Percentiles rank a stretch among this genome's conserved stretches.
Evolutionary conservation across 169 alveolate genomes (phyloP).

Genomic region (Eimeria falciformis): DNA sequence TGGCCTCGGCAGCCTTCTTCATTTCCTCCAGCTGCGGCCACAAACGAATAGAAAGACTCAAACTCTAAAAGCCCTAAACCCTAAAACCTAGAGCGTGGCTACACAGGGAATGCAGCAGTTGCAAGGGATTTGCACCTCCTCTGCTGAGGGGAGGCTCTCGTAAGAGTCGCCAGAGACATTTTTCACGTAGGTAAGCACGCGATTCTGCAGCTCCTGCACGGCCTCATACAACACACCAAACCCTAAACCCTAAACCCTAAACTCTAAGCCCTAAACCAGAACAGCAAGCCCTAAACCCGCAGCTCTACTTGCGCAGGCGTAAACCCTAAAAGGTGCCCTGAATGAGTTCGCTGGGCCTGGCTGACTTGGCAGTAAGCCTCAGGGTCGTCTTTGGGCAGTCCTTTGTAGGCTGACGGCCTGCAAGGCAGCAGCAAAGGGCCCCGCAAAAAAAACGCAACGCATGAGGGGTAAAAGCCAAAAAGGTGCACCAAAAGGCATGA

Average conservation of each 20-base stretch:
- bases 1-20: not conserved
- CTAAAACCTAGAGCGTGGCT: no score
- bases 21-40: not conserved
- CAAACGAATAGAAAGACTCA: not conserved
- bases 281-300: no score
- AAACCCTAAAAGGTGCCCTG: no score
- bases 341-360: no score
- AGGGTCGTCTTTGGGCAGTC: not conserved
- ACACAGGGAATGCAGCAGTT: not conserved
- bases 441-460: not conserved
- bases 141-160: not conserved
- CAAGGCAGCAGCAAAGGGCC: not conserved
- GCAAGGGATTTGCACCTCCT: not conserved
- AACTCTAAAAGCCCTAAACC: no score
- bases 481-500: no score
- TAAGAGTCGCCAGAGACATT: not conserved
- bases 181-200: not conserved
- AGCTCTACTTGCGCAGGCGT: no score
- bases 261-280: no score
- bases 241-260: no score
- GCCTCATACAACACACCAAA: not conserved
- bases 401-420: slow-evolving; percentile 2
- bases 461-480: no score
- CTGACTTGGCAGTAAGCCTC: not conserved
- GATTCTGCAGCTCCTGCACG: not conserved